Evolutionary conservation across 176 grass and related monocot species (phyloP).

Genomic region (Triticum urartu): DNA sequence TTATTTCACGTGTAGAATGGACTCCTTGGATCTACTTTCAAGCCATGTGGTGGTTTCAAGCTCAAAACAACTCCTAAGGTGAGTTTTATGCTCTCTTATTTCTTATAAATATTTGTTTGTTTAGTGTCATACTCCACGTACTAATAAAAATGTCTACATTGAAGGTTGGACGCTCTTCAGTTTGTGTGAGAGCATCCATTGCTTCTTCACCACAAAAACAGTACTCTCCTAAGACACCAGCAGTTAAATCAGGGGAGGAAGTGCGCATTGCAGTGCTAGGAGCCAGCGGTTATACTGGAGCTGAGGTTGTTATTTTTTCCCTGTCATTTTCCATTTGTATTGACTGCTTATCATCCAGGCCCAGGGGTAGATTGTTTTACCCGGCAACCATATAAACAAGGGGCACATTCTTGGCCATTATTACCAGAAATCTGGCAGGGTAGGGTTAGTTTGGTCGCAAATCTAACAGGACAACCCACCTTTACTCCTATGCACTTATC

Average conservation of each 20-base stretch:
- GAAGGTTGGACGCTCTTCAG: background rate
- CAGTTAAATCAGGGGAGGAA: conserved; percentile 49
- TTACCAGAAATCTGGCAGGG: background rate
- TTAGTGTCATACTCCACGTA: background rate
- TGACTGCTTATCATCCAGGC: background rate
- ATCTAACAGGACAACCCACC: background rate
- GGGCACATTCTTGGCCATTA: background rate
- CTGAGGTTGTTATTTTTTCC: conserved; percentile 54
- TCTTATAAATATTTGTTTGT: background rate
- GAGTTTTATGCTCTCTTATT: background rate
- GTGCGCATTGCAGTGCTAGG: conserved; percentile 75
- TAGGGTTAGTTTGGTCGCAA: background rate
- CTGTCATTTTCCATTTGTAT: background rate
- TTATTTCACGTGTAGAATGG: conserved; percentile 23
- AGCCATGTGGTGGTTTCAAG: background rate
- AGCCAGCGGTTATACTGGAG: conserved; percentile 94
- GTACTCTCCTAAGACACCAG: conserved; percentile 31
- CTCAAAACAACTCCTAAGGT: conserved; percentile 19
- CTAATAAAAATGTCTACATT: background rate
- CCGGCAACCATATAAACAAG: background rate
- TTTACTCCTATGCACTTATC: background rate
- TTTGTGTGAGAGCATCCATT: conserved; percentile 41
- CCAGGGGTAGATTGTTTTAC: background rate
- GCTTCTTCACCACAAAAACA: conserved; percentile 51
- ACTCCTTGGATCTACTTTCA: conserved; percentile 16